Base-by-base conservation (phyloP, 768 basidiomycete genomes). In the Suillus americanus region DNA sequence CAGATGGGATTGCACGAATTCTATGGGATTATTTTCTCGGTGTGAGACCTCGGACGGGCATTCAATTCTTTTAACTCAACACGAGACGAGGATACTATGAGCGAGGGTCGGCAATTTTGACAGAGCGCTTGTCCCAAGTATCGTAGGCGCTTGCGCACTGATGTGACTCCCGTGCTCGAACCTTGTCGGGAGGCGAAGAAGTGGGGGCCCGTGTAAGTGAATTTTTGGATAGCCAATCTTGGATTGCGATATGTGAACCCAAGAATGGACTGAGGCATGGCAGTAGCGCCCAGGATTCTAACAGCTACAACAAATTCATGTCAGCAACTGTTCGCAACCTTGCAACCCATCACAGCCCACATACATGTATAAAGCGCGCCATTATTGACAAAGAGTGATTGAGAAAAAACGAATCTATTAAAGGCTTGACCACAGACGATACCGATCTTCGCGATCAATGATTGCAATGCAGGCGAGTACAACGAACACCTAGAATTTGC, bases 241-340 rank as follows among this genome's bases (percentile, higher is more conserved):
- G 90, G 0, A 92, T 94, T 2, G 94, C 89, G 8, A 97, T 85
- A 37, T 87, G 85, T 4, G 92, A 93, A 5, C 94, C 95, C 18
- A 97, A 82, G 80, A 92, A 95, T n/a, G 97, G 80, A 65, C 89
- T 90, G 95, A 0, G 94, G 94, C 95, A 96, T 96, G 65, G 94
- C 89, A 2, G 94, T 97, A 1, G 94, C 92, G 41, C 90, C 89
- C 2, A 91, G 71, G 60, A 93, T 88, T 43, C 90, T 89, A 61
- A 91, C 85, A 38, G 88, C 86, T 88, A 66, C 48, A 64, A 60
- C 18, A 35, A 61, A 28, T 25, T 33, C 13, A 37, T 37, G 38
- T 75, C 20, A 77, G 67, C 1, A 20, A 13, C 13, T 14, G 13
- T 40, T 14, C 38, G 38, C 5, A 40, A 40, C 12, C 13, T 40